Evolutionary conservation across 2,329 filamentous ascomycete genomes (phyloP).

Genomic region (Colletotrichum camelliae): DNA sequence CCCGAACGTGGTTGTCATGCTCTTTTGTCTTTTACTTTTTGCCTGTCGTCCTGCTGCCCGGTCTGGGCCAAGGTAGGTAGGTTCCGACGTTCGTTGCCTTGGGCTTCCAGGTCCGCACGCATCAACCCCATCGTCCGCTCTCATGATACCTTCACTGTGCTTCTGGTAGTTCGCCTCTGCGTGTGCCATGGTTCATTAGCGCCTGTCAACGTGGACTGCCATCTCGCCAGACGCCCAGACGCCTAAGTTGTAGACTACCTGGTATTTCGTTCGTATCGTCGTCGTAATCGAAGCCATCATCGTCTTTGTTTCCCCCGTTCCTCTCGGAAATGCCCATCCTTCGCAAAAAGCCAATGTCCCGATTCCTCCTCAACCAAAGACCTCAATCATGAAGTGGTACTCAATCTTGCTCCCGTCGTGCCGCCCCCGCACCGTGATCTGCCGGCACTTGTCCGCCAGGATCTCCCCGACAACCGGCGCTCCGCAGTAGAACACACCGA

Average conservation of each 20-base stretch:
- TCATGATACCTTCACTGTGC: neutral
- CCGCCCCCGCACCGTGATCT: constrained; percentile 54
- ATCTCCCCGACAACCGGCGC: constrained; percentile 60
- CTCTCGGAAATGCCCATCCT: neutral
- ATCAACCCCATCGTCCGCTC: neutral
- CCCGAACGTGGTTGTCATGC: neutral
- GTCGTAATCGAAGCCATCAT: neutral
- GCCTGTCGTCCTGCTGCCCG: neutral
- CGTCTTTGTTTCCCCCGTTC: neutral
- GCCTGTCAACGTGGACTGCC: neutral
- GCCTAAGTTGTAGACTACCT: neutral
- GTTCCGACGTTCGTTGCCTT: neutral
- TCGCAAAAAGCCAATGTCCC: neutral
- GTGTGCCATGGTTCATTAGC: neutral
- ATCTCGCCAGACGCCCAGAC: neutral
- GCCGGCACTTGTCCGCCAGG: constrained; percentile 57
- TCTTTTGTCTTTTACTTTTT: neutral
- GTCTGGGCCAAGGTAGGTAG: neutral
- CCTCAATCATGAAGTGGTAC: constrained; percentile 64
- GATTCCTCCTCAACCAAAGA: constrained; percentile 49
- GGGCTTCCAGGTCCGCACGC: neutral
- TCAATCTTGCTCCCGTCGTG: constrained; percentile 57
- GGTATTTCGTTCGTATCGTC: neutral
- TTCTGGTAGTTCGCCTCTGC: neutral
- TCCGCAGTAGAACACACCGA: constrained; percentile 64